Percentiles rank a stretch among this genome's conserved stretches.
phyloP scores from a whole-genome alignment of 1,139 yeast genomes.

The Kodamaea arcana region DNA sequence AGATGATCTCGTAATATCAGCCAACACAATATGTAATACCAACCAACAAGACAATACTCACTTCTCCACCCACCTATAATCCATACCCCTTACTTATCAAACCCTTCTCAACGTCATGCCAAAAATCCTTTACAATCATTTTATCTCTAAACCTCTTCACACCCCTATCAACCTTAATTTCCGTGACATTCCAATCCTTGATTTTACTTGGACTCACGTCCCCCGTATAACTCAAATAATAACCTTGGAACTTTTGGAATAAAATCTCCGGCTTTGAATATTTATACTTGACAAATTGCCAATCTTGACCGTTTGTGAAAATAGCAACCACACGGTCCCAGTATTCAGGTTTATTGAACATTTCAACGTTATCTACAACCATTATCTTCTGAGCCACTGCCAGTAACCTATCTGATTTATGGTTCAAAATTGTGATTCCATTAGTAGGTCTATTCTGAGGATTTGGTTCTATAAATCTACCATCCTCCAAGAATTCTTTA shows the following conservation, averaged over 20 bases:
- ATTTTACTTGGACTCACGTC: conserved; percentile 76
- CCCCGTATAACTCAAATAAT: conserved; percentile 68
- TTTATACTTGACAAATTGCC: conserved; percentile 92
- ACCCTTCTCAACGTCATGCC: conserved; percentile 71
- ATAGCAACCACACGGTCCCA: conserved; percentile 97
- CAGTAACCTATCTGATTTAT: conserved; percentile 54
- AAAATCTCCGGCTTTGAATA: conserved; percentile 75
- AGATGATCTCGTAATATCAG: too few relatives aligned
- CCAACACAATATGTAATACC: too few relatives aligned
- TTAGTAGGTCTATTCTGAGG: conserved; percentile 33
- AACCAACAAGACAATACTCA: too few relatives aligned
- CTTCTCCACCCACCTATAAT: too few relatives aligned
- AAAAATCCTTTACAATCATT: conserved; percentile 77
- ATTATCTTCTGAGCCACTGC: conserved; percentile 56
- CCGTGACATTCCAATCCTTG: conserved; percentile 83
- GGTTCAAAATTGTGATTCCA: conserved; percentile 50
- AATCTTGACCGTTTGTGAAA: conserved; percentile 92
- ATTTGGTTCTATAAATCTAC: conserved; percentile 62
- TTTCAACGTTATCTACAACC: conserved; percentile 84
- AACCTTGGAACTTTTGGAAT: conserved; percentile 84
- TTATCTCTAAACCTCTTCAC: conserved; percentile 83
- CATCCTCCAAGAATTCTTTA: conserved; percentile 76
- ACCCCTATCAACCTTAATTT: conserved; percentile 69
- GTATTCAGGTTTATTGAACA: conserved; percentile 89
- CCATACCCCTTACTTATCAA: conserved; percentile 47